Percentiles rank a stretch among this genome's conserved stretches.
phyloP scores from a whole-genome alignment of 192 early-diverging fungal species.

The Podila verticillata region DNA sequence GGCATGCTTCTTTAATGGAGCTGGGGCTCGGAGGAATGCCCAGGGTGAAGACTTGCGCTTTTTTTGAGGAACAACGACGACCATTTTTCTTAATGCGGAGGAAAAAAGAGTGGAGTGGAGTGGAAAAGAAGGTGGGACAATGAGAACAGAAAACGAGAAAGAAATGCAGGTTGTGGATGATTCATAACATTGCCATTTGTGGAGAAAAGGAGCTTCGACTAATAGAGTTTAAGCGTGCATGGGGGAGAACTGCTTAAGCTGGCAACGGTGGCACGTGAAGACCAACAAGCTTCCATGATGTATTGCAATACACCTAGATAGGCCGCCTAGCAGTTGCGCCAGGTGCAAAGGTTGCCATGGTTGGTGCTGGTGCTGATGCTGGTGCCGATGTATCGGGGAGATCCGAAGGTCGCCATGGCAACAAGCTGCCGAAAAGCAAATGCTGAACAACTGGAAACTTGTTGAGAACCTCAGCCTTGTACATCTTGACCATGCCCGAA shows the following conservation, averaged over 20 bases:
- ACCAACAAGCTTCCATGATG: too few species aligned
- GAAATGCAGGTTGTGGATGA: too few species aligned
- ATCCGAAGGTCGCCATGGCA: slow-evolving; percentile 62
- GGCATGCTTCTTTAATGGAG: slow-evolving; percentile 31
- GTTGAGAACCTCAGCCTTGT: slow-evolving; percentile 86
- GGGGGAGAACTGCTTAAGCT: neutral
- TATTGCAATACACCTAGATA: too few species aligned
- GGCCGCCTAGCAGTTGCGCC: too few species aligned
- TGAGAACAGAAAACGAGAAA: neutral
- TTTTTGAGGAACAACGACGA: slow-evolving; percentile 1
- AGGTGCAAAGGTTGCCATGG: too few species aligned
- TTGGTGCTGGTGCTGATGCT: too few species aligned
- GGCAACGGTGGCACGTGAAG: neutral
- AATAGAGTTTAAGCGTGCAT: neutral
- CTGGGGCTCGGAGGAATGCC: slow-evolving; percentile 27
- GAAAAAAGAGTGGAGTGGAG: neutral
- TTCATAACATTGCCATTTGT: slow-evolving; percentile 1
- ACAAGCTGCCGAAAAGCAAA: slow-evolving; percentile 86
- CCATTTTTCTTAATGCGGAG: neutral
- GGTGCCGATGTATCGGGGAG: neutral
- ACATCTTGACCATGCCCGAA: slow-evolving; percentile 94
- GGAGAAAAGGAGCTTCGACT: neutral
- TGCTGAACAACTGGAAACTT: slow-evolving; percentile 99
- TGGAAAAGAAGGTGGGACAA: slow-evolving; percentile 3
- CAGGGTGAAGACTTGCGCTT: slow-evolving; percentile 10